A percentile compares a stretch with the other conserved stretches of the same genome.
These are phyloP conservation scores for Triticum urartu DNA, from an alignment of 176 grass and related monocot genomes.

Conservation along the genomic window DNA sequence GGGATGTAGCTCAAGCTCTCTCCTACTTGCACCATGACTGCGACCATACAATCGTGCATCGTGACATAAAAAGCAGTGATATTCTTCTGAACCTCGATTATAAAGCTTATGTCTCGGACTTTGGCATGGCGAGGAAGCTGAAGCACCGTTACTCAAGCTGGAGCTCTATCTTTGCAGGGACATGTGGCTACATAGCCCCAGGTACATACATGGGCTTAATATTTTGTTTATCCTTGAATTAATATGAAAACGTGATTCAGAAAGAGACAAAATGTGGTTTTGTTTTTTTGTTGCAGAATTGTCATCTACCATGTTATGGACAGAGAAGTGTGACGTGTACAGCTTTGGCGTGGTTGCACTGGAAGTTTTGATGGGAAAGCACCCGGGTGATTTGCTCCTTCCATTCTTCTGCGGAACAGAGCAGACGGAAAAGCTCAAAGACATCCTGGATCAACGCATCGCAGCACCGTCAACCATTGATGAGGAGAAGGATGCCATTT, in stretches of 20 bases:
- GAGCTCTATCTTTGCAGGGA: constrained; percentile 30
- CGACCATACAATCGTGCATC: constrained; percentile 10
- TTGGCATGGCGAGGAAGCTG: constrained; percentile 36
- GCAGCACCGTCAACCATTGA: neutral
- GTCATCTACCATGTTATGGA: constrained; percentile 22
- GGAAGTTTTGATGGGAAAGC: constrained; percentile 32
- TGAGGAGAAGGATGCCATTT: constrained; percentile 6
- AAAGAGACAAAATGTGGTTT: neutral
- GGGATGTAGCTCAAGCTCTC: constrained; percentile 26
- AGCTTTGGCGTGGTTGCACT: constrained; percentile 17
- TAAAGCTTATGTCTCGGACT: constrained; percentile 25
- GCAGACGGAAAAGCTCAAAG: neutral
- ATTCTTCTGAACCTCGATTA: constrained; percentile 13
- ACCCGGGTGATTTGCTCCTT: constrained; percentile 17
- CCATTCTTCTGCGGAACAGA: constrained; percentile 37
- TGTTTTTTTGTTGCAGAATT: neutral
- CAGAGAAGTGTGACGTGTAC: constrained; percentile 26
- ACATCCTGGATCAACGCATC: neutral
- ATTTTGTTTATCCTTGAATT: no score
- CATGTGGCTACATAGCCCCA: constrained; percentile 40
- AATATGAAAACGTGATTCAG: neutral
- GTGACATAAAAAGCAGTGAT: constrained; percentile 39
- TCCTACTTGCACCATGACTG: constrained; percentile 38
- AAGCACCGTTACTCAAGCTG: constrained; percentile 17
- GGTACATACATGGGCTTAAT: neutral